These are phyloP conservation scores for Lathyrus aphaca DNA, from an alignment of 306 rosid species.

Conservation along the genomic window DNA sequence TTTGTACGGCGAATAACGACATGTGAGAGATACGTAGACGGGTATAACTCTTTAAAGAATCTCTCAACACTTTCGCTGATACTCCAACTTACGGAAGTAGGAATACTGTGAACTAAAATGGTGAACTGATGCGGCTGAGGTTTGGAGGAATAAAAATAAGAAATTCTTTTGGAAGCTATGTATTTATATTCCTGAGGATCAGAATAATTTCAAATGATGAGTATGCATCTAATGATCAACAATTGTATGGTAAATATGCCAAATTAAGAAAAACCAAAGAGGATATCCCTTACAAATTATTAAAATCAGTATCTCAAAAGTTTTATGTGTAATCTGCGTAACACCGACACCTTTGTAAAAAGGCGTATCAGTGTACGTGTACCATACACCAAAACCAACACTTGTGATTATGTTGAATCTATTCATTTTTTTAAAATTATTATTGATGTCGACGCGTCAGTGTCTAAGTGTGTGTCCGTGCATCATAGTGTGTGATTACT, in stretches of 20 bases:
- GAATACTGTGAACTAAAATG: conserved; percentile 76
- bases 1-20: conserved; percentile 69
- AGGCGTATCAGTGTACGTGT: no score
- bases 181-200: conserved; percentile 72
- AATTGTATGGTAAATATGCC: conserved; percentile 25
- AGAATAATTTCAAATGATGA: conserved; percentile 27
- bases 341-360: no score
- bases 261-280: conserved; percentile 13
- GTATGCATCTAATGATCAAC: conserved; percentile 15
- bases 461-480: no score
- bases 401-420: no score
- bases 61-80: conserved; percentile 67
- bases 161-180: conserved; percentile 69
- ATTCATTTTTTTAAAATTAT: no score
- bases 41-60: conserved; percentile 73
- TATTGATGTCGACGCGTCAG: no score
- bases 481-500: conserved; percentile 37
- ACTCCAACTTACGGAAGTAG: conserved; percentile 49
- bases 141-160: conserved; percentile 72
- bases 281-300: not conserved
- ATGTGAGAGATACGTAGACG: conserved; percentile 80
- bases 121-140: conserved; percentile 94
- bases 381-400: no score
- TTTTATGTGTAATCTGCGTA: not conserved
- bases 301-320: conserved; percentile 27